Conservation (phyloP, 2,329 filamentous ascomycete genomes). For the Fusarium marasasianum region DNA sequence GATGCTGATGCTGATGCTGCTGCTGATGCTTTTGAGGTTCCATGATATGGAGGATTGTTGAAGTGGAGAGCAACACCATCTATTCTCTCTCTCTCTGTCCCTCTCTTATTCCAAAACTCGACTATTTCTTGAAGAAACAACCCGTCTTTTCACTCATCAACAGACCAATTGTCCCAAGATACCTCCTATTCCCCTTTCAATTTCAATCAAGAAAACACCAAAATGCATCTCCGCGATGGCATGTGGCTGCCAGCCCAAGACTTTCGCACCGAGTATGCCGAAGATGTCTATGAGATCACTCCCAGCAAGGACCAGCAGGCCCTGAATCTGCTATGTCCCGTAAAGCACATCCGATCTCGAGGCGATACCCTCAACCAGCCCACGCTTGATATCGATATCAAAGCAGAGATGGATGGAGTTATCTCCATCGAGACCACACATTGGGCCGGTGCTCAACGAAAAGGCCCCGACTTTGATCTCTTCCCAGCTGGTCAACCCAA, state of each 20-base stretch:
- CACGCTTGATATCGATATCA: slow-evolving; percentile 57
- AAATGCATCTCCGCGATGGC: slow-evolving; percentile 50
- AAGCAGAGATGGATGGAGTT: slow-evolving; percentile 52
- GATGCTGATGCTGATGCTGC: neutral
- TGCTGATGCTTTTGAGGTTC: slow-evolving; percentile 13
- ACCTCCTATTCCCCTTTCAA: too few relatives aligned
- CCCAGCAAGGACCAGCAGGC: slow-evolving; percentile 56
- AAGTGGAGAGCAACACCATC: slow-evolving; percentile 26
- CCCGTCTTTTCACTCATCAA: neutral
- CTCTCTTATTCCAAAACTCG: slow-evolving; percentile 8
- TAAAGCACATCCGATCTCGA: slow-evolving; percentile 60
- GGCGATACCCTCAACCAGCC: slow-evolving; percentile 66
- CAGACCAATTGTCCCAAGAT: slow-evolving; percentile 10
- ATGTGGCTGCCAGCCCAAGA: slow-evolving; percentile 73
- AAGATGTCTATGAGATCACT: slow-evolving; percentile 66
- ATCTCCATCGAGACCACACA: slow-evolving; percentile 53
- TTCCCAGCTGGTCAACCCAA: slow-evolving; percentile 49
- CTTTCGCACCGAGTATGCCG: slow-evolving; percentile 70
- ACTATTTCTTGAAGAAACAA: slow-evolving; percentile 4
- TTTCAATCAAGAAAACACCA: slow-evolving; percentile 2
- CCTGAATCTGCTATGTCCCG: slow-evolving; percentile 65
- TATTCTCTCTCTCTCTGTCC: neutral
- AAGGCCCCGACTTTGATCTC: slow-evolving; percentile 52
- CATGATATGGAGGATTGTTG: slow-evolving; percentile 24
- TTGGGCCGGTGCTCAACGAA: slow-evolving; percentile 50